Evolutionary conservation across 805 yeast genomes (phyloP), one percentile per base, ranked within the genome.

Genomic region (Candida maltosa): DNA sequence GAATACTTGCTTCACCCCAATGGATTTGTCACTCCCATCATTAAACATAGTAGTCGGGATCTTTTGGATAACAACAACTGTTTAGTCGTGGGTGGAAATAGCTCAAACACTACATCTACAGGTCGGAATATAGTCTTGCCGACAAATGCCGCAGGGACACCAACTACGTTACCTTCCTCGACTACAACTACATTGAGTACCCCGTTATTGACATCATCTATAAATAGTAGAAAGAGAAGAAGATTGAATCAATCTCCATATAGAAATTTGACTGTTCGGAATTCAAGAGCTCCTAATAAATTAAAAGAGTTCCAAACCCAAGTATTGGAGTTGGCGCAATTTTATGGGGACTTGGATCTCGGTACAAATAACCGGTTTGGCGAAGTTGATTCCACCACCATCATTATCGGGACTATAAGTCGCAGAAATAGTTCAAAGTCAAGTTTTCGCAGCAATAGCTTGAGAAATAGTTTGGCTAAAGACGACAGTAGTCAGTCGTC

Each of bases 241-340:
- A 26, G 17, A 10, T 3, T 23, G n/a, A 16, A 26, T 20, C 3
- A 20, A 11, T 22, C 34, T 18, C 18, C 36, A 23, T 38, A 34
- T 20, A 32, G 24, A 15, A 34, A 38, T 21, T 26, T 38, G 16
- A 34, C 42, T 4, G 28, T 24, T 17, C 18, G 23, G 14, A 30
- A 25, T 20, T 26, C 34, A 6, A 34, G 26, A 9, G 22, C 37
- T 6, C 38, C 34, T 7, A 18, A 21, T 16, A 24, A 31, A 19
- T 30, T 38, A 18, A 17, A 30, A 25, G 38, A 31, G 25, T 34
- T 34, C 8, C 39, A 38, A 22, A 17, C 24, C 9, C 31, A 35
- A 21, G 39, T 38, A n/a, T 38, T 38, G 9, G 39, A 38, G 12
- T 26, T 25, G 34, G 34, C 34, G 5, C 42, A 38, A 20, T 38